These are phyloP conservation scores for Exophiala mesophila DNA, from an alignment of 2,329 filamentous ascomycete genomes.

Conservation along the genomic window DNA sequence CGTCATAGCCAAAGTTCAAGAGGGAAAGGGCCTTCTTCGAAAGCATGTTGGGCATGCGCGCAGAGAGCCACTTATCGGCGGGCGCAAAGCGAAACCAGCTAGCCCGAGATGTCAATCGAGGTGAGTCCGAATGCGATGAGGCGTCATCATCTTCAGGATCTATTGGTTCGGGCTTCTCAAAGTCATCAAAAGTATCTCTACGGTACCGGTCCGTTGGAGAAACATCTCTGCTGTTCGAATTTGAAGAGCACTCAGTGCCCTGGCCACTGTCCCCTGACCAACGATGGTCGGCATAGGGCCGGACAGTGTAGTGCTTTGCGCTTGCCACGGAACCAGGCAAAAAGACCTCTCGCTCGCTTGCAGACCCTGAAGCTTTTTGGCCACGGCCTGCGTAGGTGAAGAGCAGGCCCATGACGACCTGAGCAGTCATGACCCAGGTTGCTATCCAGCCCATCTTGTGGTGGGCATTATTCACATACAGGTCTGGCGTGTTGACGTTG, in stretches of 20 bases:
- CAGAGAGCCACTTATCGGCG: conserved; percentile 49
- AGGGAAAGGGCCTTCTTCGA: conserved; percentile 46
- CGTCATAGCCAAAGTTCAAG: conserved; percentile 57
- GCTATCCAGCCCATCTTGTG: conserved; percentile 82
- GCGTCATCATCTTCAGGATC: conserved; percentile 40
- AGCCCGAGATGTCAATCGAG: conserved; percentile 11
- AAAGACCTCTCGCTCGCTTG: conserved; percentile 54
- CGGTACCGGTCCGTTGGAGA: conserved; percentile 53
- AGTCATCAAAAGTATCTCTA: conserved; percentile 47
- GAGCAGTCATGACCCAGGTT: conserved; percentile 65
- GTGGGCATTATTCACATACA: conserved; percentile 85
- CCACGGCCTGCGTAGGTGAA: conserved; percentile 54
- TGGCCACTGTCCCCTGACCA: conserved; percentile 69
- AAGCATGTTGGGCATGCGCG: conserved; percentile 44
- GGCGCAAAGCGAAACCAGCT: conserved; percentile 38
- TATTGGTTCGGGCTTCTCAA: conserved; percentile 40
- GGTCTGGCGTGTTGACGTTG: conserved; percentile 73
- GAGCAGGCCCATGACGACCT: conserved; percentile 64
- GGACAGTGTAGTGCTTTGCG: conserved; percentile 48
- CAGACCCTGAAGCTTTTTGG: conserved; percentile 30
- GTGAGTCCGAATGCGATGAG: conserved; percentile 40
- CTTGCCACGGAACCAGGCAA: conserved; percentile 57
- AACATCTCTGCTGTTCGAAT: conserved; percentile 59
- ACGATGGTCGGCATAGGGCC: conserved; percentile 45
- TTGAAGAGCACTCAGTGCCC: conserved; percentile 66